Evolutionary conservation across 208 protist genomes (phyloP).

Genomic region (Acanthamoeba castellanii): DNA sequence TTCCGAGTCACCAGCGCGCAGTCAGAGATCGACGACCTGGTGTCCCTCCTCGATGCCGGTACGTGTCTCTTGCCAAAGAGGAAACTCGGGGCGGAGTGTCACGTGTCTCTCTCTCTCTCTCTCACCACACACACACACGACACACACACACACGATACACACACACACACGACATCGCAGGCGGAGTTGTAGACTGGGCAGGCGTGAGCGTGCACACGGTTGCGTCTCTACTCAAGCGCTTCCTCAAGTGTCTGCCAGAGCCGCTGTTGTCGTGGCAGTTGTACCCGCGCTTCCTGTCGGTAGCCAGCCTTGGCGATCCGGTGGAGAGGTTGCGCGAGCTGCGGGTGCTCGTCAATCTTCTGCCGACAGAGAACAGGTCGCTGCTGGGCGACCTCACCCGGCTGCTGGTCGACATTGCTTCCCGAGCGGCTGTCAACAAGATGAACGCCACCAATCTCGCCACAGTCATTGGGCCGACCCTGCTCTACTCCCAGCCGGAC

Average conservation of each 20-base stretch:
- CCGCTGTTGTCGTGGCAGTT: not conserved
- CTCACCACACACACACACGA: no score
- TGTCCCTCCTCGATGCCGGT: not conserved
- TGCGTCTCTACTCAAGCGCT: not conserved
- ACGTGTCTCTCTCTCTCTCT: no score
- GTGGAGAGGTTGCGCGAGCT: not conserved
- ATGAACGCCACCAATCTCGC: not conserved
- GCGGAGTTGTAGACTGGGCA: not conserved
- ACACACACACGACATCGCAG: not conserved
- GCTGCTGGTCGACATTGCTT: not conserved
- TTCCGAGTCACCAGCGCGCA: not conserved
- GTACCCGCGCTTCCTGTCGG: not conserved
- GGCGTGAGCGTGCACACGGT: not conserved
- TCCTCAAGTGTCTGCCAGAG: slow-evolving; percentile 14
- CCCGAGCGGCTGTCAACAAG: not conserved
- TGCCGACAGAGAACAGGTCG: not conserved
- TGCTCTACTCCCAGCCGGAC: not conserved
- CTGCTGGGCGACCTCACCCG: not conserved
- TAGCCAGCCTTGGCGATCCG: not conserved
- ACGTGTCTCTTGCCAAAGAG: not conserved
- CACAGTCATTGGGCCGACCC: not conserved
- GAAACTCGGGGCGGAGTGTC: no score
- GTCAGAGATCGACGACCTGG: not conserved
- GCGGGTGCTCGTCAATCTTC: not conserved
- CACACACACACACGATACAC: no score